phyloP scores from a whole-genome alignment of 2,329 filamentous ascomycete genomes.

The Boeremia lycopersici region DNA sequence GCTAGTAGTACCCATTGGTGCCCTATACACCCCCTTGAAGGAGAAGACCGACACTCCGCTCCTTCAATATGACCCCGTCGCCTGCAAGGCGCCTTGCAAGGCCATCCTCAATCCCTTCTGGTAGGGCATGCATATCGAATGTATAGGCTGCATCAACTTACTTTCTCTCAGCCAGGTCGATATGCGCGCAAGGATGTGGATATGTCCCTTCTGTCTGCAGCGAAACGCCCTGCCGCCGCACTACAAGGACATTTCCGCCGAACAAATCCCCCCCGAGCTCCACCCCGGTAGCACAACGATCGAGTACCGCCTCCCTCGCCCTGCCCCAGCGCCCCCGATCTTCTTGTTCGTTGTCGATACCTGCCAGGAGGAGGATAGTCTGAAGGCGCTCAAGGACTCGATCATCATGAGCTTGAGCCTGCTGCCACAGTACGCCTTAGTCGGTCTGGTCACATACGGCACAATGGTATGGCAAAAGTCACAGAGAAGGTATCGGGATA shows the following conservation, averaged over 20 bases:
- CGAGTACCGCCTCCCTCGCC: conserved; percentile 80
- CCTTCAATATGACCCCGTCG: conserved; percentile 94
- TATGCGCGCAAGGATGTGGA: conserved; percentile 82
- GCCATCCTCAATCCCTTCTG: conserved; percentile 97
- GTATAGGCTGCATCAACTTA: conserved; percentile 23
- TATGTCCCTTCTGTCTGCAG: conserved; percentile 86
- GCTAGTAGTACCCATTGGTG: conserved; percentile 93
- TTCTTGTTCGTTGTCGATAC: conserved; percentile 88
- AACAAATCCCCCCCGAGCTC: conserved; percentile 81
- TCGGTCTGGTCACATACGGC: conserved; percentile 84
- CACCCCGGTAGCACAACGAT: conserved; percentile 87
- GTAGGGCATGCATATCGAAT: conserved; percentile 57
- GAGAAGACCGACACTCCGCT: conserved; percentile 89
- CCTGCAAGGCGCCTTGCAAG: conserved; percentile 94
- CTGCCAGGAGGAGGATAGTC: conserved; percentile 85
- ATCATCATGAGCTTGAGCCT: conserved; percentile 85
- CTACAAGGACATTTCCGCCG: conserved; percentile 87
- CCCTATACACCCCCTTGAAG: conserved; percentile 93
- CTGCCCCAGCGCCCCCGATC: conserved; percentile 83
- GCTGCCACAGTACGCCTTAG: conserved; percentile 79
- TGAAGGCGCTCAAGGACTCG: conserved; percentile 82
- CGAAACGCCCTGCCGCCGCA: conserved; percentile 82
- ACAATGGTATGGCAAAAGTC: conserved; percentile 72
- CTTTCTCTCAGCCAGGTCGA: conserved; percentile 71
- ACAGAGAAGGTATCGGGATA: not conserved